A percentile compares a stretch with the other conserved stretches of the same genome.
Evolutionary conservation across 2,329 filamentous ascomycete genomes (phyloP).

Genomic region (Fusarium decemcellulare): DNA sequence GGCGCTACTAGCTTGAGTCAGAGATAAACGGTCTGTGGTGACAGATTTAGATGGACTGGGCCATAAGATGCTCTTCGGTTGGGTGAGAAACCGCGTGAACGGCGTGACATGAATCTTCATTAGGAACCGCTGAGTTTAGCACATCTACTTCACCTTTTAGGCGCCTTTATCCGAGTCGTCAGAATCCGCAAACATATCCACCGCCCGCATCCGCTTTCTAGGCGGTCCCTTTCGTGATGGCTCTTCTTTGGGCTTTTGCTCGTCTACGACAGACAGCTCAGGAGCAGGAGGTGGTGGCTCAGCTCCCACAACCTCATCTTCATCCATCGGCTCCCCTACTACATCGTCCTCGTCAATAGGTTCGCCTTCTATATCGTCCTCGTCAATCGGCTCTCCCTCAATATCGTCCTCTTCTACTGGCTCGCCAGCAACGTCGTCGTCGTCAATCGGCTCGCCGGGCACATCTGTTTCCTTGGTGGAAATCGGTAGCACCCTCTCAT

Average conservation of each 20-base stretch:
- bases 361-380: conserved; percentile 61
- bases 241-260: conserved; percentile 29
- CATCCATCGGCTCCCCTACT: conserved; percentile 54
- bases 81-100: too few relatives aligned
- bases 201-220: conserved; percentile 79
- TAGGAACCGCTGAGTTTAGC: conserved; percentile 2
- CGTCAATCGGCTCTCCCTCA: conserved; percentile 62
- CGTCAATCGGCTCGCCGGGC: conserved; percentile 61
- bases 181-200: conserved; percentile 90
- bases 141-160: conserved; percentile 23
- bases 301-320: conserved; percentile 57
- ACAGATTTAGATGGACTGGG: not conserved
- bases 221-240: conserved; percentile 47
- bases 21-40: too few relatives aligned
- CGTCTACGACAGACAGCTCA: conserved; percentile 37
- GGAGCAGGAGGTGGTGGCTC: conserved; percentile 39
- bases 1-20: not conserved
- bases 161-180: conserved; percentile 60
- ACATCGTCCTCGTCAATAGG: conserved; percentile 63
- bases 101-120: conserved; percentile 9
- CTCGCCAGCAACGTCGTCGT: conserved; percentile 57
- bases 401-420: conserved; percentile 62
- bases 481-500: conserved; percentile 38
- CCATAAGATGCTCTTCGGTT: not conserved
- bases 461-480: conserved; percentile 61